Base-by-base conservation (phyloP, 257 asterid species). In the Solanum megistacrolobum region DNA sequence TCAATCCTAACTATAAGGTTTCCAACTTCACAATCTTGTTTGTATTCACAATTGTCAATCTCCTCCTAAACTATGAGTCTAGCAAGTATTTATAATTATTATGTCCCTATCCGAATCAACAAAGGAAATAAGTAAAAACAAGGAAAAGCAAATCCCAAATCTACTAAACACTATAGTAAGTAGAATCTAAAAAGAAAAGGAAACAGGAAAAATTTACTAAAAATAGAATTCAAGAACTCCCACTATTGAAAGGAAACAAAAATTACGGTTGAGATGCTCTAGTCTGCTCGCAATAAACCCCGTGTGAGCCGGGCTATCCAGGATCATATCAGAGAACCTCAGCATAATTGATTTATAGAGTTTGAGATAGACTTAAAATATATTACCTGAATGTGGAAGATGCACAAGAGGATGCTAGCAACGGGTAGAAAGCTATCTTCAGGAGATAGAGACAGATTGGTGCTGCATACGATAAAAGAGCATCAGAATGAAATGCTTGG, bases 391-490 rank as follows among this genome's bases (percentile, higher is more conserved):
- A 97, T 88, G 92, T 97, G 99, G 88, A 91, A 65, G 81, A 96
- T 94, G 94, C 99, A 93, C 48, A 95, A 92, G 91, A 96, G 91
- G 91, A 97, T 96, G 96, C 99, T 97, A 69, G 96, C 94, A 85
- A 97, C 89, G 58, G 99, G 99, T 91, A 97, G 92, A 99, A 98
- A 97, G 93, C 99, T 96, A 35, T 97, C 99, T 73, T 97, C 99
- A 1, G 98, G 99, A 85, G 96, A 96, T 85, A 97, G 88, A 29
- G 99, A 97, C 84, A 96, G 91, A 90, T 94, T 94, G 34, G 98
- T 87, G 95, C 99, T 96, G 71, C 86, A 83, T 48, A 32, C 34
- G 10, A 27, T 36, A 31, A 58, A 58, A 83, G 41, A 81, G 71
- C 79, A 62, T 85, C 23, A 34, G n/a, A 32, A 35, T 66, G 36